Evolutionary conservation across 2,329 filamentous ascomycete genomes (phyloP), one percentile per base, ranked within the genome.

Genomic region (Neospermospora avenae): DNA sequence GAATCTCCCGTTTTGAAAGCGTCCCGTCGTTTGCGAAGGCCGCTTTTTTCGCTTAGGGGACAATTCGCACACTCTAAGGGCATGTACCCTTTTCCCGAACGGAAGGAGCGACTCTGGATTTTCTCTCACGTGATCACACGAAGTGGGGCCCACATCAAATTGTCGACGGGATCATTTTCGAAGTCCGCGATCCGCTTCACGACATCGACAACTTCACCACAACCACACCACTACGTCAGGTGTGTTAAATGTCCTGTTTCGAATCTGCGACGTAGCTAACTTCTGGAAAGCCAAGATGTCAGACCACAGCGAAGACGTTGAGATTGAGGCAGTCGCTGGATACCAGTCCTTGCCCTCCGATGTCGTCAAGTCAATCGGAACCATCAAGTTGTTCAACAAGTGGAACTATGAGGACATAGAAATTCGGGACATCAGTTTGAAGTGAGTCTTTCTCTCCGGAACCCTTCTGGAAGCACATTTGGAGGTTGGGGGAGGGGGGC

Each of bases 401-500:
- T 96, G 93, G 87, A 88, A 82, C 82, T 99, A 98, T 83, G 95
- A 95, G 79, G 91, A 98, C 88, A 93, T 99, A 77, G 95, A 99
- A 86, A 95, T 99, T 81, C 89, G 93, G 80, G 95, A 99, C 80
- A 98, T 99, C 83, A 99, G 95, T 75, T 86, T 99, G 84, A 98
- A 93, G 95, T 99, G 96, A 84, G 91, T 78, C 73, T 61, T 65
- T 72, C 70, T 69, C 46, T 49, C 39, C 24, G 7, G 4, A 7
- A n/a, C 4, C 35, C 10, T 4, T 4, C 16, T 42, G n/a, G 39
- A 42, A 51, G 24, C 46, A 48, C 54, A 57, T 34, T 35, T 57
- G 14, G 18, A 46, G 64, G 70, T 63, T 69, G 66, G 63, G 66
- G 62, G 64, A 55, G 61, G 59, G 62, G 57, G 28, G 28, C 11